Evolutionary conservation across 495 filamentous ascomycete species (phyloP).

Genomic region (Neurospora pannonica): DNA sequence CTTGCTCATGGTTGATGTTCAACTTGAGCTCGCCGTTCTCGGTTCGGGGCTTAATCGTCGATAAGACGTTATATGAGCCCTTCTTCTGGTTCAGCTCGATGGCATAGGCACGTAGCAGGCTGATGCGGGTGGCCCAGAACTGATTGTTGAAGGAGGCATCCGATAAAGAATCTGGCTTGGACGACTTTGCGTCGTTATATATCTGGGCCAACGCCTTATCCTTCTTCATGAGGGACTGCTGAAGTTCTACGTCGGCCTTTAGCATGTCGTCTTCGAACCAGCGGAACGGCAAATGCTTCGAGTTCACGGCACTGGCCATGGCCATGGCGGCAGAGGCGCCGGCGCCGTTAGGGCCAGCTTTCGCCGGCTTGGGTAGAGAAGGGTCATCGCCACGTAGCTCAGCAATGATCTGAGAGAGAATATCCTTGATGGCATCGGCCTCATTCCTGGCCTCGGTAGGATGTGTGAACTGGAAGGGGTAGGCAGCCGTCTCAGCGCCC

Average conservation of each 20-base stretch:
- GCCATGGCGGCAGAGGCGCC: slow-evolving; percentile 38
- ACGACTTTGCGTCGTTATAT: slow-evolving; percentile 67
- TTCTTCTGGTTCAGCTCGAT: slow-evolving; percentile 77
- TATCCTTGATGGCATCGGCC: slow-evolving; percentile 73
- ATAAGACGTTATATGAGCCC: slow-evolving; percentile 86
- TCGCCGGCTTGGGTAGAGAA: slow-evolving; percentile 30
- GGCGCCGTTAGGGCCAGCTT: slow-evolving; percentile 16
- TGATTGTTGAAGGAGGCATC: slow-evolving; percentile 70
- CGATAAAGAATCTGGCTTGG: slow-evolving; percentile 72
- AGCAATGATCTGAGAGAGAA: slow-evolving; percentile 67
- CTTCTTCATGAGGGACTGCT: slow-evolving; percentile 74
- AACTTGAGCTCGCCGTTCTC: slow-evolving; percentile 70
- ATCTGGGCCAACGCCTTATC: slow-evolving; percentile 63
- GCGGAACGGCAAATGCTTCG: slow-evolving; percentile 35
- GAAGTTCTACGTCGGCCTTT: slow-evolving; percentile 63
- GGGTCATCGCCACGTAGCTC: slow-evolving; percentile 50
- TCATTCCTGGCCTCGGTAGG: slow-evolving; percentile 64
- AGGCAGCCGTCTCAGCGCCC: slow-evolving; percentile 45
- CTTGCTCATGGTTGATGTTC: slow-evolving; percentile 84
- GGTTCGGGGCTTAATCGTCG: slow-evolving; percentile 72
- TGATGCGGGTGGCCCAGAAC: slow-evolving; percentile 85
- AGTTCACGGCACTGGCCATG: slow-evolving; percentile 35
- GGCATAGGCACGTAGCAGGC: slow-evolving; percentile 78
- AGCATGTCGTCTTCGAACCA: slow-evolving; percentile 73
- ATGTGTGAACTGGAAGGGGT: slow-evolving; percentile 83